Evolutionary conservation across 768 basidiomycete species (phyloP).

Genomic region (Russula compacta): DNA sequence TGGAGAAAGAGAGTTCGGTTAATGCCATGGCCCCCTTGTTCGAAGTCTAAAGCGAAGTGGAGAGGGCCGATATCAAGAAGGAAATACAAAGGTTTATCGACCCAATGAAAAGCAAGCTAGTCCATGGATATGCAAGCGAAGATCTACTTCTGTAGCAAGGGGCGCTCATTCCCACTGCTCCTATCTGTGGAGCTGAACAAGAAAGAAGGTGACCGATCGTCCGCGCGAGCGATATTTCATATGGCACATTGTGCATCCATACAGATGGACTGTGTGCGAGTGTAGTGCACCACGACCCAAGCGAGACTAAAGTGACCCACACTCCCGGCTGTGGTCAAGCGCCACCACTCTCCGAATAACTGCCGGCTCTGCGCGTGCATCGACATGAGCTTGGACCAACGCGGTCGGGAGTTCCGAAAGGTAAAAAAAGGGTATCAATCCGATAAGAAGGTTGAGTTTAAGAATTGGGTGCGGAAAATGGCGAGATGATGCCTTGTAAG

Average conservation of each 20-base stretch:
- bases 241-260: background rate
- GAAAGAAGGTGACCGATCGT: constrained; percentile 6
- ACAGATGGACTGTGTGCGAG: background rate
- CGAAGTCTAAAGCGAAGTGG: constrained; percentile 1
- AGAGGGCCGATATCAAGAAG: constrained; percentile 3
- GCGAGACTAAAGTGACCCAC: constrained; percentile 1
- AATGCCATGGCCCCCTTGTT: background rate
- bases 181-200: constrained; percentile 5
- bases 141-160: constrained; percentile 6
- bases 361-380: background rate
- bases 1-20: background rate
- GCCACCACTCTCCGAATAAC: constrained; percentile 8
- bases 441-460: constrained; percentile 1
- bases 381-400: background rate
- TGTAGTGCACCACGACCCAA: background rate
- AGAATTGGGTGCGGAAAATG: background rate
- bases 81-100: constrained; percentile 8
- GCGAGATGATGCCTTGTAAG: background rate
- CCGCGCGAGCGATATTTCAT: background rate
- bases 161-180: background rate
- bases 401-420: background rate
- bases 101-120: constrained; percentile 7
- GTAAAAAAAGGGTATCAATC: background rate
- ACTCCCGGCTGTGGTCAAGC: constrained; percentile 3
- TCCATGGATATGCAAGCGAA: constrained; percentile 8